Evolutionary conservation across 345 rosid genomes (phyloP), one percentile per base, ranked within the genome.

Genomic region (Eutrema yunnanense): DNA sequence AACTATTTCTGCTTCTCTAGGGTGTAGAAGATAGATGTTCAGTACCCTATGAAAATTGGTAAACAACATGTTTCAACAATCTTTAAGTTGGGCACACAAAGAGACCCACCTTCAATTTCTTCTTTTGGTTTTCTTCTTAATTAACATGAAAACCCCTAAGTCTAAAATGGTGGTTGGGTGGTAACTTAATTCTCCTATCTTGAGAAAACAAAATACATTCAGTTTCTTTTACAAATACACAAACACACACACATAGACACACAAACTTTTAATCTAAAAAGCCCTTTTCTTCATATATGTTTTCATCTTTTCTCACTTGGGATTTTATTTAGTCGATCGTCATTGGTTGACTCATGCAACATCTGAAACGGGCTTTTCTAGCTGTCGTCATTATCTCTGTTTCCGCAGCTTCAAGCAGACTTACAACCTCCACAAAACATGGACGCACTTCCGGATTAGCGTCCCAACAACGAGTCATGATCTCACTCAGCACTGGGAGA

Each of bases 321-420:
- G 52, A 50, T 53, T 37, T 9, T 9, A 38, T 51, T 82, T 72
- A 82, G 72, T 82, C 82, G 22, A 76, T 56, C 3, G 84, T 80
- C 86, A 78, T 83, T 6, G 82, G 86, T 62, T 61, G 82, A 50
- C 71, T 74, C 60, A 80, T 60, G 74, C 82, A 80, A 73, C 82
- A 82, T 40, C 82, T 80, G 84, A 80, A 83, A 61, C 86, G 86
- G 57, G 82, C 86, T 76, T 79, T 83, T 27, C 84, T 62, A 7
- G 77, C 55, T 6, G 70, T 73, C 4, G 73, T 78, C 79, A 81
- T 49, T 37, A 79, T 69, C 82, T 81, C 82, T 1, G 47, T 79
- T 32, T 81, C 81, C 1, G 81, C 86, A 69, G 50, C 72, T 74
- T 81, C 81, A 19, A 83, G 86, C 81, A 83, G 53, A 9, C 38